Conservation (phyloP, 225 moss, liverwort and hornwort genomes). For the Marchantia paleacea region DNA sequence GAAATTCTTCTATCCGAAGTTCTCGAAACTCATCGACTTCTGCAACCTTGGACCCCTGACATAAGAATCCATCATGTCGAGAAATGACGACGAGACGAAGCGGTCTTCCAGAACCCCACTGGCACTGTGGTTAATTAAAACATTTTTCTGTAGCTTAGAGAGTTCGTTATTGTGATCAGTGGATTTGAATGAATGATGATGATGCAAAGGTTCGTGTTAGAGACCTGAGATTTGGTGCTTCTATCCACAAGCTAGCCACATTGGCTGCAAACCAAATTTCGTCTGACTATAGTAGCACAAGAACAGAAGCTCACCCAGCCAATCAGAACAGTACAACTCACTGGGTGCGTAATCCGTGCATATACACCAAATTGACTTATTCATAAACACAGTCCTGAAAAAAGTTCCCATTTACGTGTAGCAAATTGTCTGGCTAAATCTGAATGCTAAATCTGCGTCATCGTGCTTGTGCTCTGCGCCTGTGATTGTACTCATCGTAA, state of each 20-base stretch:
- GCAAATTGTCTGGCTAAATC: no score
- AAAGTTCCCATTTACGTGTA: neutral
- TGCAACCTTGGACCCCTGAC: slow-evolving; percentile 41
- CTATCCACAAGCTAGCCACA: slow-evolving; percentile 27
- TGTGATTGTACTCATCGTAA: no score
- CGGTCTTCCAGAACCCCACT: neutral
- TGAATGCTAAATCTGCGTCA: no score
- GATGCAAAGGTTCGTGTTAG: neutral
- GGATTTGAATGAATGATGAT: slow-evolving; percentile 1
- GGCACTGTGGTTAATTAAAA: neutral
- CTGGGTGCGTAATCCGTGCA: neutral
- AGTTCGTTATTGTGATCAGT: neutral
- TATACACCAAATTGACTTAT: neutral
- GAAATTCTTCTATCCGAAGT: slow-evolving; percentile 37
- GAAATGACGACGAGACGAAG: neutral
- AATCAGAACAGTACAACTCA: neutral
- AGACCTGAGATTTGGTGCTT: slow-evolving; percentile 24
- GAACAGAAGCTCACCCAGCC: slow-evolving; percentile 22
- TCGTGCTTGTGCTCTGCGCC: no score
- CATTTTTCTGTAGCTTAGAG: neutral
- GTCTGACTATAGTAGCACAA: slow-evolving; percentile 24
- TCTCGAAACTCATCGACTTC: slow-evolving; percentile 31
- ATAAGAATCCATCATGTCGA: slow-evolving; percentile 6
- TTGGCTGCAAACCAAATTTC: slow-evolving; percentile 36
- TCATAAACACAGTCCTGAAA: neutral